Evolutionary conservation across 2,329 filamentous ascomycete species (phyloP).

Genomic region (Trichoderma oligosporum): DNA sequence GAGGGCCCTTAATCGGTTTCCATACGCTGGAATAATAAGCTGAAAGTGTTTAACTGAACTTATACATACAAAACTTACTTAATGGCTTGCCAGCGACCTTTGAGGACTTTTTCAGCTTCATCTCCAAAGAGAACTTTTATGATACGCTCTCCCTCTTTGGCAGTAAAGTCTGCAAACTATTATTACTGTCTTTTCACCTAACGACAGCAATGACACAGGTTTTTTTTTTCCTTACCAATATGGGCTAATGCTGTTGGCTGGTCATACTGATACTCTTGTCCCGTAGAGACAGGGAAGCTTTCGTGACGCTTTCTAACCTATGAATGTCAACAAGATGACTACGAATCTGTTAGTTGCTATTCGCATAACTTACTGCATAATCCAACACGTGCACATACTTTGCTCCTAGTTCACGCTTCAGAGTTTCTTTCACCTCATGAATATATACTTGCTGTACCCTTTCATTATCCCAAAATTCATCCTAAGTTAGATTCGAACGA

Average conservation of each 20-base stretch:
- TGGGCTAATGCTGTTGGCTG: not conserved
- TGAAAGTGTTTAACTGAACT: not conserved
- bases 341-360: not conserved
- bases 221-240: not conserved
- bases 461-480: not conserved
- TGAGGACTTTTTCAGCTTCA: not conserved
- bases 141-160: not conserved
- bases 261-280: not conserved
- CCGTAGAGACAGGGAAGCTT: not conserved
- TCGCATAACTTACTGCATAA: not conserved
- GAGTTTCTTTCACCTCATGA: not conserved
- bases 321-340: not conserved
- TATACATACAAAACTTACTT: not conserved
- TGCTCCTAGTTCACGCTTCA: not conserved
- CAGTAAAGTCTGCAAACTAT: not conserved
- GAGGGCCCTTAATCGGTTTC: not conserved
- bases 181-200: not conserved
- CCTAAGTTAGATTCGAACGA: not conserved
- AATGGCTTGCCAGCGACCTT: not conserved
- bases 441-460: not conserved
- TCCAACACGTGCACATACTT: slow-evolving; percentile 6
- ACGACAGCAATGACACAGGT: not conserved
- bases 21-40: not conserved
- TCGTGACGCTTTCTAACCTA: not conserved
- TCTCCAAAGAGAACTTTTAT: not conserved